Evolutionary conservation across 75 land plant genomes (phyloP).

Genomic region (Cryptomeria japonica): DNA sequence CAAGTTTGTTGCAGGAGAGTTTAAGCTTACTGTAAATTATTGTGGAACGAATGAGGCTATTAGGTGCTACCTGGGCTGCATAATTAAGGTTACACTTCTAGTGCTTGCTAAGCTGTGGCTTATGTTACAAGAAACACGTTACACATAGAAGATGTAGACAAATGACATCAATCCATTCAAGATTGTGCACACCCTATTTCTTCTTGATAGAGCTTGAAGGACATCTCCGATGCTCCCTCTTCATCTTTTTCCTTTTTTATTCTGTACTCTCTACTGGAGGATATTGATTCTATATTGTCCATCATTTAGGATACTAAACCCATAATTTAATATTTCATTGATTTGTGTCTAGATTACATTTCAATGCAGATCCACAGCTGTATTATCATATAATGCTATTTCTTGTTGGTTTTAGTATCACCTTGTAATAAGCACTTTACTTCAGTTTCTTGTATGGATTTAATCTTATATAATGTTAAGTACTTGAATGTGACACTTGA

Average conservation of each 20-base stretch:
- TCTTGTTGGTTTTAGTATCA: background rate
- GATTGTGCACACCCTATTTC: background rate
- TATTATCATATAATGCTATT: too few species aligned
- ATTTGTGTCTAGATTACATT: background rate
- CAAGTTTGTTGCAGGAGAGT: too few species aligned
- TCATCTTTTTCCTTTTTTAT: background rate
- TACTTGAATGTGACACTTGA: too few species aligned
- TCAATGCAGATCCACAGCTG: too few species aligned
- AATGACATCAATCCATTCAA: background rate
- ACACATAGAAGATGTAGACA: background rate
- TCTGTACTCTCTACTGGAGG: too few species aligned
- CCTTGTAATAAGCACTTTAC: background rate
- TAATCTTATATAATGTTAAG: too few species aligned
- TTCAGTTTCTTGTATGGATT: background rate
- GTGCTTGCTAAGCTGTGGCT: background rate
- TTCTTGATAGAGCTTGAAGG: background rate
- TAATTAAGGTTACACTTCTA: too few species aligned
- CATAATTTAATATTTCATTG: background rate
- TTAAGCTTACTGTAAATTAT: too few species aligned
- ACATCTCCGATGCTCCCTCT: background rate
- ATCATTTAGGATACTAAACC: background rate
- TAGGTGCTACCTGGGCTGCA: too few species aligned
- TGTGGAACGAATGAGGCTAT: too few species aligned
- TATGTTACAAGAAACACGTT: background rate
- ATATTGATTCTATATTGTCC: background rate